A percentile compares a stretch with the other conserved stretches of the same genome.
These are phyloP conservation scores for barley (Hordeum vulgare) DNA, from an alignment of 176 grass and related monocot species.

Conservation along the genomic window DNA sequence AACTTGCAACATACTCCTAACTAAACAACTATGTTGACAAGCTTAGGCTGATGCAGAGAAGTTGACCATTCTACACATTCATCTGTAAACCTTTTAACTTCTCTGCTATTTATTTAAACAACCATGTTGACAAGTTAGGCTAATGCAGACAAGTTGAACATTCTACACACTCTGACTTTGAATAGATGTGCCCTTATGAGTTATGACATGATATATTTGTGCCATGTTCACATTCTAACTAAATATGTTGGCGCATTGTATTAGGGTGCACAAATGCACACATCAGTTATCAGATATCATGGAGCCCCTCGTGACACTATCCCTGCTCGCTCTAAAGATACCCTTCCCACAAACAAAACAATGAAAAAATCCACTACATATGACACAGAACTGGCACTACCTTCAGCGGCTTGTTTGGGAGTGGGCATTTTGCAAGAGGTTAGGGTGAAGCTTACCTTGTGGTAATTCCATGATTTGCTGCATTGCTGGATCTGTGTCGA, in stretches of 20 bases:
- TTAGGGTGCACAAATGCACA: neutral
- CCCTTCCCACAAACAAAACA: neutral
- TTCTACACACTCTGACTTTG: neutral
- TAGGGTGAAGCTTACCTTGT: conserved; percentile 46
- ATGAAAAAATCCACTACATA: neutral
- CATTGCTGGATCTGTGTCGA: conserved; percentile 32
- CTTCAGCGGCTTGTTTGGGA: neutral
- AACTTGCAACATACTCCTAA: neutral
- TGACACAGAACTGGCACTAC: neutral
- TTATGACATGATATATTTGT: neutral
- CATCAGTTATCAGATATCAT: neutral
- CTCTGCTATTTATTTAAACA: neutral
- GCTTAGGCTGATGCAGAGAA: no score
- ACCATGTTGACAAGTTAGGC: neutral
- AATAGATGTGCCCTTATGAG: neutral
- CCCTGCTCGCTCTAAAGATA: neutral
- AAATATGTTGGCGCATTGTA: neutral
- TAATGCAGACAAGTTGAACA: neutral
- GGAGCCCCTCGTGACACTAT: neutral
- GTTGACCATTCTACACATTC: neutral
- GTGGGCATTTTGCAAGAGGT: neutral
- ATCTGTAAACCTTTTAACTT: neutral
- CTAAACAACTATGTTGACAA: neutral
- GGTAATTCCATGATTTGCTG: conserved; percentile 29
- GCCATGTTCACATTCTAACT: neutral